Percentiles rank a stretch among this genome's conserved stretches.
Evolutionary conservation across 129 eudicot genomes (phyloP).

Genomic region (Flaveria robusta): DNA sequence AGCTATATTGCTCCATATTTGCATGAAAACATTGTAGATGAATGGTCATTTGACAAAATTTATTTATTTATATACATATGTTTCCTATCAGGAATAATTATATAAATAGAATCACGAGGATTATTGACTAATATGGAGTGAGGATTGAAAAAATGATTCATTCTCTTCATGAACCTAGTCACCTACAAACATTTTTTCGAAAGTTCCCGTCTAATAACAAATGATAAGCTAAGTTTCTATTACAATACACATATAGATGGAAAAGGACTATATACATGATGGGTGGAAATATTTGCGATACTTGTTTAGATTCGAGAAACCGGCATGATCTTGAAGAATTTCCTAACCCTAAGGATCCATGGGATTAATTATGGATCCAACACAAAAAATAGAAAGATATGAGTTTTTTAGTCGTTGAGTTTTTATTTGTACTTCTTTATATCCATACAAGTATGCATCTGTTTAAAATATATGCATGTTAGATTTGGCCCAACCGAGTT

Average conservation of each 20-base stretch:
- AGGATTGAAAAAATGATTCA: not conserved
- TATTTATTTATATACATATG: not conserved
- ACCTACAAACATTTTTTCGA: not conserved
- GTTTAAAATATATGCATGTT: not conserved
- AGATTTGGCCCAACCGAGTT: slow-evolving; percentile 11
- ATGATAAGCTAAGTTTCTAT: not conserved
- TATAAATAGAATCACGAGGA: not conserved
- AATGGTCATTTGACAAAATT: not conserved
- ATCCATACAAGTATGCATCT: slow-evolving; percentile 14
- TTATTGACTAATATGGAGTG: slow-evolving; percentile 4
- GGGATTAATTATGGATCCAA: slow-evolving; percentile 8
- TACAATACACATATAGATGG: not conserved
- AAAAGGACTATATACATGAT: not conserved
- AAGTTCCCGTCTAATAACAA: not conserved
- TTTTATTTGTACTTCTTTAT: not conserved
- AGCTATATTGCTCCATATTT: not conserved
- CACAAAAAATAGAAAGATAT: not conserved
- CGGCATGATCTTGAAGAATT: slow-evolving; percentile 5
- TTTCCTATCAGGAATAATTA: not conserved
- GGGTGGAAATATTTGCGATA: slow-evolving; percentile 13
- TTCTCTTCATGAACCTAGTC: not conserved
- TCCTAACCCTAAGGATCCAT: slow-evolving; percentile 14
- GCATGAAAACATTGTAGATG: not conserved
- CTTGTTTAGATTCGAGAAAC: not conserved
- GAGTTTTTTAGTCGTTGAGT: not conserved